Base-by-base conservation (phyloP, 441 rosid species). In the Bruguiera hainesii region DNA sequence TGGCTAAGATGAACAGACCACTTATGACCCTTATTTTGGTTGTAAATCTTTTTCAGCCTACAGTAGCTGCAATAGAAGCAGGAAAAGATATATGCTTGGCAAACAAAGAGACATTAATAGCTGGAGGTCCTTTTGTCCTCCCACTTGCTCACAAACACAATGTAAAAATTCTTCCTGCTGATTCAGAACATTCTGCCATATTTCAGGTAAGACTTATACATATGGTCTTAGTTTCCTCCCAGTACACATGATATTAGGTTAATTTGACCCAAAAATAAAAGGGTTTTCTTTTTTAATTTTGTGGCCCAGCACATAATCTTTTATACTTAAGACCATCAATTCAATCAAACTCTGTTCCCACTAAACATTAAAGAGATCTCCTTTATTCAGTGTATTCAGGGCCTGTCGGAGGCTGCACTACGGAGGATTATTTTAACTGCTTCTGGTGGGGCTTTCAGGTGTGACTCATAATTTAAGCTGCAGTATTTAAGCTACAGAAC, bases 371-470 rank as follows among this genome's bases (percentile, higher is more conserved):
- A 60, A 46, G 7, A 50, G 23, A n/a, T 75, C 66, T 66, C 49
- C 67, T 74, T 59, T 73, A 73, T 80, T 42, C 90, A 91, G 97
- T 94, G 98, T 81, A 89, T 94, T 74, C 98, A 94, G 70, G 97
- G 98, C 68, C 83, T 91, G 61, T 88, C 92, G 1, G 96, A 89
- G 66, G 96, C 89, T 65, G 94, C 96, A 71, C 85, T 94, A 23
- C 79, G 96, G 62, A 86, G 82, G 29, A 89, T 91, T 62, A 91
- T 94, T 73, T 86, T 94, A 69, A 94, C 98, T 39, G 97, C 97
- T 39, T 94, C 98, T 71, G 98, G 98, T 72, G 98, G 98, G 64
- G 87, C 97, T 67, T 94, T 91, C 89, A 94, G 97, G 98, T 94
- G 71, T 64, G 85, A 62, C 33, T 72, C 65, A 35, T 59, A 64